phyloP scores from a whole-genome alignment of 345 rosid species.

The Melastoma malabathricum region DNA sequence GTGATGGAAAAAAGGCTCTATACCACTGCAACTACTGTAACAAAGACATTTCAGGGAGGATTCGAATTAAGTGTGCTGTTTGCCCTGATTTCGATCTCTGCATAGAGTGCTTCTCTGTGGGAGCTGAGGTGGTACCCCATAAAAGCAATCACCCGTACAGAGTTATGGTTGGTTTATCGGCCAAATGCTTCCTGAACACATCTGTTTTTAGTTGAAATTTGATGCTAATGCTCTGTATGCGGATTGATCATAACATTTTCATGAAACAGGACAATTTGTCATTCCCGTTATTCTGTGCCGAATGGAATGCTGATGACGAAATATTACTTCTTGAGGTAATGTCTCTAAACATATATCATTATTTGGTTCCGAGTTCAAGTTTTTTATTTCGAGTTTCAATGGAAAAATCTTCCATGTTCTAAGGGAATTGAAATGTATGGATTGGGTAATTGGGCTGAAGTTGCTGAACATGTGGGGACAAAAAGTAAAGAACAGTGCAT shows the following conservation, averaged over 20 bases:
- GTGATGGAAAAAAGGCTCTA: conserved; percentile 73
- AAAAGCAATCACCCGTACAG: conserved; percentile 72
- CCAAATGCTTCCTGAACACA: conserved; percentile 1
- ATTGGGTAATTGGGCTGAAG: conserved; percentile 90
- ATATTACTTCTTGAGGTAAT: conserved; percentile 87
- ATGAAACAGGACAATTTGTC: conserved; percentile 65
- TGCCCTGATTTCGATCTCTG: conserved; percentile 98
- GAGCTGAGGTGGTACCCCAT: conserved; percentile 88
- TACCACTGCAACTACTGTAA: conserved; percentile 97
- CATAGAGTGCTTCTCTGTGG: conserved; percentile 88
- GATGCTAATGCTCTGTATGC: background rate
- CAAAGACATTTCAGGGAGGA: conserved; percentile 83
- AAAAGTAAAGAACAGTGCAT: conserved; percentile 85
- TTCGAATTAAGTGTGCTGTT: conserved; percentile 79
- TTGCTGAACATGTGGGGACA: conserved; percentile 96
- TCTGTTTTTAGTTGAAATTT: background rate
- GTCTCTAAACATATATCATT: background rate
- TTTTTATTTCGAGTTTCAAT: background rate
- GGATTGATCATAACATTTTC: no score
- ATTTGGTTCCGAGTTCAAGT: conserved; percentile 1
- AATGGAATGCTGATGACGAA: conserved; percentile 99
- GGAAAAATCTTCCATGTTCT: conserved; percentile 5
- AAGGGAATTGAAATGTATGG: conserved; percentile 99
- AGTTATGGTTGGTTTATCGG: conserved; percentile 56
- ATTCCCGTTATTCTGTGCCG: conserved; percentile 76